Evolutionary conservation across 2,329 filamentous ascomycete genomes (phyloP).

Genomic region (Teratosphaeria nubilosa): DNA sequence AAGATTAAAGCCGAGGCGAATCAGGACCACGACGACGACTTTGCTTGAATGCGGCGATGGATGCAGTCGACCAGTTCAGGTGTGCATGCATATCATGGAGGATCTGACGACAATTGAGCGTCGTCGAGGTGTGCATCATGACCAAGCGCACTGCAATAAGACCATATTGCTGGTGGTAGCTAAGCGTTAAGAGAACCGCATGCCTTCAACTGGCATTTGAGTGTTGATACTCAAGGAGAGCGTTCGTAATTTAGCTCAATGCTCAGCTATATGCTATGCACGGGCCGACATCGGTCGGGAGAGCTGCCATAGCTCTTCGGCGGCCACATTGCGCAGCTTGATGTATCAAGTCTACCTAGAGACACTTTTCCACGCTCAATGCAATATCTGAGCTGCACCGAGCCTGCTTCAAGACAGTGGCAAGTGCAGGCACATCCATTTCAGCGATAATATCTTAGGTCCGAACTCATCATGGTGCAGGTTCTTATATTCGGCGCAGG

Average conservation of each 20-base stretch:
- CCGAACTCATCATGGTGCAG: constrained; percentile 10
- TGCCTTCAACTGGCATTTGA: too few relatives aligned
- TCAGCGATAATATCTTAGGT: too few relatives aligned
- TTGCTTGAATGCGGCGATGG: neutral
- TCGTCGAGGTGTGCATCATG: neutral
- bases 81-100: neutral
- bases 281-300: neutral
- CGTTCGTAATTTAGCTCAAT: too few relatives aligned
- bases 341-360: too few relatives aligned
- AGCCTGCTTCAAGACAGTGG: too few relatives aligned
- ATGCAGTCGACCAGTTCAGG: neutral
- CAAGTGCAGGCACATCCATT: too few relatives aligned
- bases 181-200: too few relatives aligned
- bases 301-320: too few relatives aligned
- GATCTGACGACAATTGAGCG: neutral
- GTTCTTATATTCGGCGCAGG: constrained; percentile 33
- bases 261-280: neutral
- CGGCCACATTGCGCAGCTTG: too few relatives aligned
- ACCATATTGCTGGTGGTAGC: neutral
- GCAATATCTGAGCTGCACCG: too few relatives aligned
- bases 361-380: too few relatives aligned
- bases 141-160: neutral
- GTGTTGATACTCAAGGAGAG: neutral
- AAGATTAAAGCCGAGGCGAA: constrained; percentile 4
- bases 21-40: neutral